A percentile compares a stretch with the other conserved stretches of the same genome.
Evolutionary conservation across 805 yeast genomes (phyloP).

Genomic region (Yamadazyma sp.): DNA sequence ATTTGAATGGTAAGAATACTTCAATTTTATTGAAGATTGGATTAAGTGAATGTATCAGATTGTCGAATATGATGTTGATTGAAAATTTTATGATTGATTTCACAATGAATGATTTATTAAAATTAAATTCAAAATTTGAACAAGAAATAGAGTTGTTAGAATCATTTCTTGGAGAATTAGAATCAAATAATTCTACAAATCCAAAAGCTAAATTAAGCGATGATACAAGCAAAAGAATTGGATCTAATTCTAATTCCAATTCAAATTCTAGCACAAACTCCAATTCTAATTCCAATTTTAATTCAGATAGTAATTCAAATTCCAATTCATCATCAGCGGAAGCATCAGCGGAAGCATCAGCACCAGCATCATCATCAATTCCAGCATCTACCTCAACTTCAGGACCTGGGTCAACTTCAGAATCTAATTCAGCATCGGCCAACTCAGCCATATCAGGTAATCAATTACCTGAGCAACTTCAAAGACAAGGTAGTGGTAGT

Average conservation of each 20-base stretch:
- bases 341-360: background rate
- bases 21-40: slow-evolving; percentile 43
- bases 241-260: too few species aligned
- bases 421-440: background rate
- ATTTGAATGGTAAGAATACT: slow-evolving; percentile 19
- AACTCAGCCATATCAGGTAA: background rate
- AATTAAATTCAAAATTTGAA: slow-evolving; percentile 39
- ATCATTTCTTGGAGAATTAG: slow-evolving; percentile 10
- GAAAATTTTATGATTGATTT: slow-evolving; percentile 50
- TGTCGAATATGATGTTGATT: slow-evolving; percentile 48
- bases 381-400: background rate
- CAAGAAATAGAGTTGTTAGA: slow-evolving; percentile 38
- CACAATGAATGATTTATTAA: slow-evolving; percentile 36
- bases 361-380: background rate
- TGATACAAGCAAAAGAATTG: too few species aligned
- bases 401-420: slow-evolving; percentile 1
- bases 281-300: background rate
- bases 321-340: background rate
- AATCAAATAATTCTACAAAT: slow-evolving; percentile 3
- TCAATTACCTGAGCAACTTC: background rate
- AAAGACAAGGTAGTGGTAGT: too few species aligned
- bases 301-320: background rate
- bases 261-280: background rate
- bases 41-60: slow-evolving; percentile 46
- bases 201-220: too few species aligned